phyloP scores from a whole-genome alignment of 768 basidiomycete species.

The Lactarius akahatsu region DNA sequence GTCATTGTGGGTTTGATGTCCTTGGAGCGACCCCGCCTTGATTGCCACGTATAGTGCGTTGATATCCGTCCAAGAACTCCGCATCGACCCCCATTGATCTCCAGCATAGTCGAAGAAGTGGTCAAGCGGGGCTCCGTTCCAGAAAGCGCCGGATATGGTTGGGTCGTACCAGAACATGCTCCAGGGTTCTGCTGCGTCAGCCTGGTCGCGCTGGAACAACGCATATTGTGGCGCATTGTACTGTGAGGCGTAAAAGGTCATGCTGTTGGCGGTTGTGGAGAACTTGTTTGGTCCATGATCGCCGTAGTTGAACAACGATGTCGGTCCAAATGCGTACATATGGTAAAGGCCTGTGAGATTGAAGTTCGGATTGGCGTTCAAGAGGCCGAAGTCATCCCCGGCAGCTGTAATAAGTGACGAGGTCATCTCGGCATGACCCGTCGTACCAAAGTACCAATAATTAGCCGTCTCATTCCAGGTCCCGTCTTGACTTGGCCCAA shows the following conservation, averaged over 20 bases:
- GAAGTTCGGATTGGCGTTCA: slow-evolving; percentile 68
- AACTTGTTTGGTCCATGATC: slow-evolving; percentile 95
- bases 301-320: slow-evolving; percentile 80
- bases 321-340: slow-evolving; percentile 83
- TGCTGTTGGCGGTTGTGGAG: slow-evolving; percentile 86
- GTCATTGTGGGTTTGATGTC: slow-evolving; percentile 94
- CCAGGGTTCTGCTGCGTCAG: slow-evolving; percentile 56
- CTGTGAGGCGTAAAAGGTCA: slow-evolving; percentile 72
- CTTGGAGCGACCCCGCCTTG: slow-evolving; percentile 78
- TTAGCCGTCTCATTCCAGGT: slow-evolving; percentile 93
- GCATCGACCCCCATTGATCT: slow-evolving; percentile 89
- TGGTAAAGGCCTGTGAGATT: slow-evolving; percentile 79
- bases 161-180: slow-evolving; percentile 91
- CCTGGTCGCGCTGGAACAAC: slow-evolving; percentile 87
- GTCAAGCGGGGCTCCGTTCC: slow-evolving; percentile 84
- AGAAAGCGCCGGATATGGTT: slow-evolving; percentile 80
- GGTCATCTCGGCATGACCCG: slow-evolving; percentile 86
- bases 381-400: slow-evolving; percentile 76
- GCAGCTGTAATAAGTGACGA: slow-evolving; percentile 82
- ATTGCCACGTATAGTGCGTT: slow-evolving; percentile 82
- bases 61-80: slow-evolving; percentile 89
- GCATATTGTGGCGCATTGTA: slow-evolving; percentile 73
- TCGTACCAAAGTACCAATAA: slow-evolving; percentile 95
- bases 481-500: slow-evolving; percentile 65
- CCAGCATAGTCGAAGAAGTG: slow-evolving; percentile 67